Evolutionary conservation across 176 grass and related monocot genomes (phyloP), one percentile per base, ranked within the genome.

Genomic region (Avena atlantica): DNA sequence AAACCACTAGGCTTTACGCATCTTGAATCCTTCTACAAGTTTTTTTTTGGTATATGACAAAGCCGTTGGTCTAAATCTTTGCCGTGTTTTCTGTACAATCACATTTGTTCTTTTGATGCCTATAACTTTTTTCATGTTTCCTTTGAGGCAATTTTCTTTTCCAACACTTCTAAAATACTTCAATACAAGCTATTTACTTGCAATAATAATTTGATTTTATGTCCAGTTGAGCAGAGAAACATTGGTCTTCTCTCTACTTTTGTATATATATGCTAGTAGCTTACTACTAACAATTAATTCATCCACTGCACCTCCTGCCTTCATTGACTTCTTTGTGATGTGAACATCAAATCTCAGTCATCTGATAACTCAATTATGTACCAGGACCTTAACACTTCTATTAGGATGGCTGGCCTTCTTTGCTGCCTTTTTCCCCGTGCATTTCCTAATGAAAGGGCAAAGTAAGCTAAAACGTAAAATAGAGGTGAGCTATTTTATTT

Each of bases 391-490:
- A 63, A 88, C 88, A 24, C 92, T 99, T 85, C 70, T 86, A 74
- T 37, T 88, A 57, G 97, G 97, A 68, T 99, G 97, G 97, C 68
- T 99, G 17, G 85, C 69, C 52, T 99, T 99, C 70, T 99, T 95
- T 84, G 86, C 97, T 68, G 90, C 88, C 47, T 99, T 99, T 79
- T 88, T 99, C 1, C 92, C 94, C 1, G 92, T 92, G 47, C 94
- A 94, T 96, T 96, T 94, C 87, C 76, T 99, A 78, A 85, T 99
- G 72, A 94, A 88, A 90, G 97, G 92, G 7, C 86, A 95, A 90
- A 51, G 88, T 64, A 98, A 93, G 85, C 45, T 81, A 62, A 93
- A 91, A 62, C 75, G 83, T 86, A 94, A 96, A 96, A 93, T 99
- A 85, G 97, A 99, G 89, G 97, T 99, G 69, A 71, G 31, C 45